Evolutionary conservation across 176 grass and related monocot genomes (phyloP).

Genomic region (Phoenix roebelenii): DNA sequence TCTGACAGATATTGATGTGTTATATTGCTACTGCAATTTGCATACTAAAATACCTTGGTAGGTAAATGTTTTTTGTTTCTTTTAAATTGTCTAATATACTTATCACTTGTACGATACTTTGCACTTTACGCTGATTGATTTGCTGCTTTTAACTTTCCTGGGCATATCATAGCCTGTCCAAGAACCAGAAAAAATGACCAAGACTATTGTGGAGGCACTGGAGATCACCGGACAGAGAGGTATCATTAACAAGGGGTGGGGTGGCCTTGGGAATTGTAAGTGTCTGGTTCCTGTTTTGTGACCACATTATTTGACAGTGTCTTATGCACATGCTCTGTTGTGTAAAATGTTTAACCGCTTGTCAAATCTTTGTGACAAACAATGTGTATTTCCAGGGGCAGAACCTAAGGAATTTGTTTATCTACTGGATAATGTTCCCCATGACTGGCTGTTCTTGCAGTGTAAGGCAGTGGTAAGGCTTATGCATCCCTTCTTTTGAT

Average conservation of each 20-base stretch:
- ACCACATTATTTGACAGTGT: neutral
- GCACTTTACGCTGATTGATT: no score
- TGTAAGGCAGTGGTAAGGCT: slow-evolving; percentile 77
- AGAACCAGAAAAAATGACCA: slow-evolving; percentile 84
- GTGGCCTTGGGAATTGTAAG: slow-evolving; percentile 96
- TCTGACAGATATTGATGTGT: no score
- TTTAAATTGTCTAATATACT: no score
- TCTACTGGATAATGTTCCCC: slow-evolving; percentile 83
- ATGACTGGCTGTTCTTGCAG: slow-evolving; percentile 94
- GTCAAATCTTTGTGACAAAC: slow-evolving; percentile 8
- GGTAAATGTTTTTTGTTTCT: no score
- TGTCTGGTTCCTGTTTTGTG: slow-evolving; percentile 6
- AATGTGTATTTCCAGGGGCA: slow-evolving; percentile 43
- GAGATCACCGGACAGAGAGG: slow-evolving; percentile 77
- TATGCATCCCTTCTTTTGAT: neutral
- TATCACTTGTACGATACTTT: no score
- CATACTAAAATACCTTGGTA: no score
- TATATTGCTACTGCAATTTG: no score
- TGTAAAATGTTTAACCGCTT: neutral
- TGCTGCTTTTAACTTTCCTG: slow-evolving; percentile 4
- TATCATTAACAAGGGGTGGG: slow-evolving; percentile 97
- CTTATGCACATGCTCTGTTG: slow-evolving; percentile 8
- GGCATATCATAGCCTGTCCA: slow-evolving; percentile 67
- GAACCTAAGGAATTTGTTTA: slow-evolving; percentile 81
- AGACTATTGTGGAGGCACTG: slow-evolving; percentile 72